Conservation (phyloP, 257 asterid genomes). For the Echites panduratus region DNA sequence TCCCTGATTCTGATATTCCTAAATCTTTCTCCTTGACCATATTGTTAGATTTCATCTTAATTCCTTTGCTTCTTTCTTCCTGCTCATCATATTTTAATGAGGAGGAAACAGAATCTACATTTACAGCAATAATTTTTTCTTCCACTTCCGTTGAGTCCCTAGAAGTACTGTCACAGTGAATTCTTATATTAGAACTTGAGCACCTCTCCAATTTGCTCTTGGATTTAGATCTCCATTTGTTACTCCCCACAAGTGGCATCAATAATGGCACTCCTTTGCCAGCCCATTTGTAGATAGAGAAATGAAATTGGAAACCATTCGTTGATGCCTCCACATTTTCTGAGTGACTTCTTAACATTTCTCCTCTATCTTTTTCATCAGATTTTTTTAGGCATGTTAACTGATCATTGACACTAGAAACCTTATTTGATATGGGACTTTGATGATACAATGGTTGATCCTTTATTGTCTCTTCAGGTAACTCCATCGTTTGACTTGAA, state of each 20-base stretch:
- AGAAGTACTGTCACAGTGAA: conserved; percentile 18
- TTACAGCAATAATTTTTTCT: conserved; percentile 11
- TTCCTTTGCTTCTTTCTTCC: conserved; percentile 16
- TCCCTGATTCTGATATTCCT: conserved; percentile 24
- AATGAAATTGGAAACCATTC: conserved; percentile 52
- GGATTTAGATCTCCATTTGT: conserved; percentile 23
- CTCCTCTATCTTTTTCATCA: conserved; percentile 22
- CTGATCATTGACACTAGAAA: conserved; percentile 27
- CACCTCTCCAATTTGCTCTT: conserved; percentile 21
- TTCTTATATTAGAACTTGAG: conserved; percentile 36
- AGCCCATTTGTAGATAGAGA: conserved; percentile 92
- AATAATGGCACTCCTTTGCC: conserved; percentile 58
- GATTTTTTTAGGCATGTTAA: conserved; percentile 19
- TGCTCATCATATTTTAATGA: conserved; percentile 14
- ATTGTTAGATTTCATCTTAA: conserved; percentile 8
- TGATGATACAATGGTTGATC: conserved; percentile 27
- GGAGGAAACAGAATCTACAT: conserved; percentile 14
- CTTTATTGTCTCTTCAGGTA: conserved; percentile 24
- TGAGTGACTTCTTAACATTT: conserved; percentile 17
- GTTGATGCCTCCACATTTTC: conserved; percentile 19
- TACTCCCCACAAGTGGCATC: conserved; percentile 32
- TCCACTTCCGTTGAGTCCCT: conserved; percentile 4
- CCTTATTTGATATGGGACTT: conserved; percentile 43
- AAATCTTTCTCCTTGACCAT: conserved; percentile 8
- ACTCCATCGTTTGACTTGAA: conserved; percentile 29